A percentile compares a stretch with the other conserved stretches of the same genome.
Conservation (phyloP, 2,329 filamentous ascomycete species). For the Fusarium sulawesiense region DNA sequence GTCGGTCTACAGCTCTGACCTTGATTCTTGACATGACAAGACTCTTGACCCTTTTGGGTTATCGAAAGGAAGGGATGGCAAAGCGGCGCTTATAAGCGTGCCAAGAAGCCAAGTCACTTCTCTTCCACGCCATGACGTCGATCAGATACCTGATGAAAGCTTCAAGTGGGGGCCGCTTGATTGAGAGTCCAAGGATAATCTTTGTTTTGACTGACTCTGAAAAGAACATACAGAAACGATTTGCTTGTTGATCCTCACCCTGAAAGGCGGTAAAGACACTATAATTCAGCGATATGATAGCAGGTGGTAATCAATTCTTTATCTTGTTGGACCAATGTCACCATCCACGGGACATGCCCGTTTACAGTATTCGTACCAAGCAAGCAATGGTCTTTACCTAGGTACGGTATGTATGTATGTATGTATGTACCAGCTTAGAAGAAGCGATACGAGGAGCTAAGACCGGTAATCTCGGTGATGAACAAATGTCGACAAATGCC, state of each 20-base stretch:
- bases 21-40: constrained; percentile 11
- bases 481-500: constrained; percentile 16
- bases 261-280: constrained; percentile 4
- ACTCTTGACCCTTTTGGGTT: constrained; percentile 14
- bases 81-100: constrained; percentile 32
- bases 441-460: constrained; percentile 7
- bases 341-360: too few species aligned
- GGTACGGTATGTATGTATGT: too few species aligned
- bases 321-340: not conserved
- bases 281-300: constrained; percentile 6
- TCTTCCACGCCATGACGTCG: constrained; percentile 41
- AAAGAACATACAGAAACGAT: constrained; percentile 9
- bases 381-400: not conserved
- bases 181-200: constrained; percentile 12
- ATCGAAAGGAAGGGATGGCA: constrained; percentile 14
- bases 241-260: constrained; percentile 28
- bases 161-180: constrained; percentile 31
- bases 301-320: constrained; percentile 23
- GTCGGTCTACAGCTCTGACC: constrained; percentile 18
- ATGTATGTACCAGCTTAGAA: not conserved
- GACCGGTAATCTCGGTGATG: constrained; percentile 17
- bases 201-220: constrained; percentile 8
- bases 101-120: constrained; percentile 24
- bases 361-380: not conserved
- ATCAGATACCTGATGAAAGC: constrained; percentile 32